Evolutionary conservation across 176 grass and related monocot species (phyloP).

Genomic region (Pontederia paniculata): DNA sequence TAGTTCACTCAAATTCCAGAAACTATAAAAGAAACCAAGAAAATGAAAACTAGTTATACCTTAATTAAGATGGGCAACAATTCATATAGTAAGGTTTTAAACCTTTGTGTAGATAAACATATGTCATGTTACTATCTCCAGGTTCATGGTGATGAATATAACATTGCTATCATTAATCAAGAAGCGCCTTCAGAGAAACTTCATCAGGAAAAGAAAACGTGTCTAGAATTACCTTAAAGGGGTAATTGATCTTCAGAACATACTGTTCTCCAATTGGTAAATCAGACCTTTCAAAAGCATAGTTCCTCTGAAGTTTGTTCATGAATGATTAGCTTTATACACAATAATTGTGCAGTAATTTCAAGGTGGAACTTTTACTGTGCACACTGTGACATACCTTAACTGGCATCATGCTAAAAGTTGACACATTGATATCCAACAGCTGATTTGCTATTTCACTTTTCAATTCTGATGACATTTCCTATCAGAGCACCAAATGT

Average conservation of each 20-base stretch:
- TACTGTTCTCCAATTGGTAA: slow-evolving; percentile 74
- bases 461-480: slow-evolving; percentile 70
- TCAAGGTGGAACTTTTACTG: slow-evolving; percentile 1
- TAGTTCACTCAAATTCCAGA: too few species aligned
- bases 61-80: too few species aligned
- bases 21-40: too few species aligned
- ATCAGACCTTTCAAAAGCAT: slow-evolving; percentile 90
- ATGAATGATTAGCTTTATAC: background rate
- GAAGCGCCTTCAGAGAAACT: too few species aligned
- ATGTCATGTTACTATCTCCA: too few species aligned
- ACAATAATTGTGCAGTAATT: background rate
- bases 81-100: too few species aligned
- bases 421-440: slow-evolving; percentile 73
- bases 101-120: too few species aligned
- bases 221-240: slow-evolving; percentile 48
- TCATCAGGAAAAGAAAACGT: too few species aligned
- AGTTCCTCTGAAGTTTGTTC: slow-evolving; percentile 59
- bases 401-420: slow-evolving; percentile 82
- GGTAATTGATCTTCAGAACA: slow-evolving; percentile 95
- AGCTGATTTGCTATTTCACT: slow-evolving; percentile 73
- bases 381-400: slow-evolving; percentile 44
- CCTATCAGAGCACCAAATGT: slow-evolving; percentile 23
- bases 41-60: too few species aligned
- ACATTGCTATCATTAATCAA: too few species aligned
- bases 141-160: too few species aligned